These are phyloP conservation scores for Tuber brumale DNA, from an alignment of 495 filamentous ascomycete species.

Conservation along the genomic window DNA sequence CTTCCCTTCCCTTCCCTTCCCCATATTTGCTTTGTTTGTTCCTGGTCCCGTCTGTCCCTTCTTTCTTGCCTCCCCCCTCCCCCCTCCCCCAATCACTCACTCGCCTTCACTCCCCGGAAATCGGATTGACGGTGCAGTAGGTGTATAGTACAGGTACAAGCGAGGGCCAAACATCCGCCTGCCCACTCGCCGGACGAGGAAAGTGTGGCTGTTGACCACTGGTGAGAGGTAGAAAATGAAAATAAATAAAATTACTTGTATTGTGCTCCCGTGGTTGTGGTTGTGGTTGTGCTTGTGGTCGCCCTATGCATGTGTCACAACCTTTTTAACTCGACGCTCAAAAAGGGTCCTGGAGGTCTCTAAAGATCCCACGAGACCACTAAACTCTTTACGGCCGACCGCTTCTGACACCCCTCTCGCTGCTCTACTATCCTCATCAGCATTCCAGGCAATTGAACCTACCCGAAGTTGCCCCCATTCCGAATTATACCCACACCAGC, in stretches of 20 bases:
- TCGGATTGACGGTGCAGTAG: background rate
- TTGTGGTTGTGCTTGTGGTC: background rate
- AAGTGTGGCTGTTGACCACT: background rate
- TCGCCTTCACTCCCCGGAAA: background rate
- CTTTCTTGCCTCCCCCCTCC: background rate
- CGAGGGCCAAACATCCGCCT: background rate
- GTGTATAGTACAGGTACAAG: background rate
- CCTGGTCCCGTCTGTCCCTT: background rate
- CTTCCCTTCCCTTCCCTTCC: background rate
- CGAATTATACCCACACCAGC: background rate
- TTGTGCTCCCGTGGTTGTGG: background rate
- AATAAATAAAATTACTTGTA: background rate
- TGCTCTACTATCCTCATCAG: background rate
- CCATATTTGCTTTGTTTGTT: slow-evolving; percentile 14
- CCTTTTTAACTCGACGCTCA: background rate
- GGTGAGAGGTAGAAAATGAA: background rate
- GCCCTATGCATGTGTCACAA: background rate
- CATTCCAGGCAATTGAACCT: background rate
- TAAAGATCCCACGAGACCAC: background rate
- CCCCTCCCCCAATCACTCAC: background rate
- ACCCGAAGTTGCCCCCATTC: background rate
- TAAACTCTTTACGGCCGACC: background rate
- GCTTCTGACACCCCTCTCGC: background rate
- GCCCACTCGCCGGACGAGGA: background rate
- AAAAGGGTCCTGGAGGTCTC: background rate